Base-by-base conservation (phyloP, 2,329 filamentous ascomycete species). In the Geosmithia flava region DNA sequence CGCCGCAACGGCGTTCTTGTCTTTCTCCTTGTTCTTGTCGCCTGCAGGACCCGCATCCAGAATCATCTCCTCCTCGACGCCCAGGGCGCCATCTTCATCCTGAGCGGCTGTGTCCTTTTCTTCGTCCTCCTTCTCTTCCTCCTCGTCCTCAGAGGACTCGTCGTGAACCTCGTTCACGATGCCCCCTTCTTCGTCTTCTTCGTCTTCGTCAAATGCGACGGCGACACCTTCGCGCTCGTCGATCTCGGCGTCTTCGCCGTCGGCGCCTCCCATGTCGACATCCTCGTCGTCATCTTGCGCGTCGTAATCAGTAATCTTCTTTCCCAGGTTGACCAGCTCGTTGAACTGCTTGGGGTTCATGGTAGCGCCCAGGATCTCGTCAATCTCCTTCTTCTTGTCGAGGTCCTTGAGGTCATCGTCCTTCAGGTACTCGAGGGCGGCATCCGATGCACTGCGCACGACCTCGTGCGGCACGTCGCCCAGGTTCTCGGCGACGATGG, bases 241-340 rank as follows among this genome's bases (percentile, higher is more conserved):
- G 46, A 96, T 79, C 62, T 96, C 90, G 29, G 78, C 84, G 52
- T 80, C 80, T 3, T 70, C 72, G 49, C 77, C 86, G 17, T 72
- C 78, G 20, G 72, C 76, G 27, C 80, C 75, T 50, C 78, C 83
- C 57, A 83, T 81, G 29, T 79, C 84, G 72, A 88, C 86, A 50
- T 89, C 83, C 54, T 95, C 91, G 53, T 97, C 90, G 30, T 96
- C 93, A 54, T 97, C 91, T 62, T 97, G 89, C 40, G 87, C 87
- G 65, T 97, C 87, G 65, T 97, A 98, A 64, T 98, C 93, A 46
- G 93, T 98, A 53, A 98, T 95, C 69, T 98, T 98, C 72, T 98
- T 98, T 54, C 90, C 88, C 42, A 98, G 71, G 61, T 96, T 98
- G 48, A 97, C 83, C 55, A 98, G 70, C 68, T 97, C 91, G 61